Base-by-base conservation (phyloP, 768 basidiomycete species). In the Leccinum longicurvipes region DNA sequence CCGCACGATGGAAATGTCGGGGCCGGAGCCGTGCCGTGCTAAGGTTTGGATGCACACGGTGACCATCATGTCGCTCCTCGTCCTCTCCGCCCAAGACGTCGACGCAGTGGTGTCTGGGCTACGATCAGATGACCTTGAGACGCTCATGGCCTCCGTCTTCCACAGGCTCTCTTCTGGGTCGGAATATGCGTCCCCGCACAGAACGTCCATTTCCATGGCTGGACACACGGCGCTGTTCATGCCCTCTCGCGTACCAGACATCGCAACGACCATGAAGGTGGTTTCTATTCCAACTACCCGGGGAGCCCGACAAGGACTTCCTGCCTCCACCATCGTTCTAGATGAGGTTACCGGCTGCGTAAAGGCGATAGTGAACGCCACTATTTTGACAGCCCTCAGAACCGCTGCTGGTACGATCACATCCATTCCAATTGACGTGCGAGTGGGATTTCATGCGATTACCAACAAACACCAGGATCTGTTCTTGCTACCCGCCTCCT, bases 301-400 rank as follows among this genome's bases (percentile, higher is more conserved):
- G 1, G 75, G 64, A 2, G 78, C 78, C 45, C 63, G 60, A 19
- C 67, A 74, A 3, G 93, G 93, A 0, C 66, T 96, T 19, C 89
- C 92, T 6, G 92, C 79, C 0, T 85, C 85, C 0, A 95, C 89
- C 0, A 67, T 93, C 41, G 79, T 94, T 3, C 63, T 96, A 10
- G 85, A 94, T 64, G 88, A 91, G 59, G 62, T 57, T 2, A 84
- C 81, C 0, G 93, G 93, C 1, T 72, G 74, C 0, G 79, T 86
- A n/a, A 86, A 79, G 58, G 91, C 88, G 0, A 72, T 95, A 31
- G 72, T 96, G 19, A 95, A 95, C 64, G 87, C 93, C 1, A 75
- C 85, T 27, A 77, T 76, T 36, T 72, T 95, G 62, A 95, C 93
- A 2, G 88, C 92, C 6, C 70, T 93, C 28, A 72, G 93, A 42